phyloP scores from a whole-genome alignment of 2,329 filamentous ascomycete species.

The Drechslerella coelobrocha region DNA sequence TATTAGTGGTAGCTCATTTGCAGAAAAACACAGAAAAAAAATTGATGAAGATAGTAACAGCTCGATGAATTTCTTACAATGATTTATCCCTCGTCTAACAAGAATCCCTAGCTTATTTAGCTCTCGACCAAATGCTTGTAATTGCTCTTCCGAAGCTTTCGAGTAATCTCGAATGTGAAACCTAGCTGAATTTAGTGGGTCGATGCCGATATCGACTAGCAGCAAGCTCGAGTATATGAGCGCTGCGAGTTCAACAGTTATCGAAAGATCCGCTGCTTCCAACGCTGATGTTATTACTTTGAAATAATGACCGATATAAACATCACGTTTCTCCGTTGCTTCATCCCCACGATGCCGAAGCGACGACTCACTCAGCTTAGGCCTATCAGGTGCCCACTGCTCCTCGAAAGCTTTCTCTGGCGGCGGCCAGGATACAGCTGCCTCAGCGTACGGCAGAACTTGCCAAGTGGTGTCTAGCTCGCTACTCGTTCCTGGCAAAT shows the following conservation, averaged over 20 bases:
- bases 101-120: neutral
- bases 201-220: neutral
- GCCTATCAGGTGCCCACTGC: too few relatives aligned
- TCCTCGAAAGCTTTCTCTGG: too few relatives aligned
- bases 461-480: neutral
- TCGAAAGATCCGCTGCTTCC: neutral
- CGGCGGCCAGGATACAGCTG: neutral
- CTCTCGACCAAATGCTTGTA: neutral
- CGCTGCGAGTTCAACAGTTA: neutral
- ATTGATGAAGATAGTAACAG: too few relatives aligned
- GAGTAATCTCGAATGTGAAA: neutral
- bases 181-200: neutral
- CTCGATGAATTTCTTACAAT: neutral
- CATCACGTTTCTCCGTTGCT: neutral
- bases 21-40: too few relatives aligned
- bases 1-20: too few relatives aligned
- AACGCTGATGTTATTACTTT: neutral
- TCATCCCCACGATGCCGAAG: neutral
- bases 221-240: neutral
- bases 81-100: neutral
- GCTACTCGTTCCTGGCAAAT: neutral
- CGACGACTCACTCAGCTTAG: neutral
- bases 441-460: neutral
- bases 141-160: neutral
- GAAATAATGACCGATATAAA: neutral